phyloP scores from a whole-genome alignment of 2,329 filamentous ascomycete species.

The Ophiostoma sp. region DNA sequence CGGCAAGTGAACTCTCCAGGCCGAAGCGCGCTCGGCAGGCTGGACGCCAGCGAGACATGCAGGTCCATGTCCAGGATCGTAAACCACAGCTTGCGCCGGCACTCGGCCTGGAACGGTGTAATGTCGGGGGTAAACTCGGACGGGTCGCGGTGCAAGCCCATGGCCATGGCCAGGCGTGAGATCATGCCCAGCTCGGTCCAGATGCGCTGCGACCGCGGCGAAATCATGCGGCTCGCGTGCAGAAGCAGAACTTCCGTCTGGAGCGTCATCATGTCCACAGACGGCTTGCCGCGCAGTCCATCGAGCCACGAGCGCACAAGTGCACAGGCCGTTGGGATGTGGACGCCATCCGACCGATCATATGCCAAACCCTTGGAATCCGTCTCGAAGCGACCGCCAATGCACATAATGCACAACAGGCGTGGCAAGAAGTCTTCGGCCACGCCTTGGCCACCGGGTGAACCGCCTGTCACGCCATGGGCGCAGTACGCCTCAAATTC shows the following conservation, averaged over 20 bases:
- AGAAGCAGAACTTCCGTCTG: constrained; percentile 56
- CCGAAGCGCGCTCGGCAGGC: constrained; percentile 52
- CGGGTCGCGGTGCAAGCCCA: constrained; percentile 59
- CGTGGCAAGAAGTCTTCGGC: constrained; percentile 49
- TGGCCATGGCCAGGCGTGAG: constrained; percentile 59
- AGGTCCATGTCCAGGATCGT: constrained; percentile 59
- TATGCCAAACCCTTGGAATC: constrained; percentile 52
- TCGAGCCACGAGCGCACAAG: constrained; percentile 57
- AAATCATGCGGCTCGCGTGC: constrained; percentile 54
- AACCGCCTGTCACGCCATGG: constrained; percentile 15
- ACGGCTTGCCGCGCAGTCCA: constrained; percentile 51
- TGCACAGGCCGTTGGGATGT: constrained; percentile 58
- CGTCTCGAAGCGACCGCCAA: constrained; percentile 55
- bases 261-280: constrained; percentile 54
- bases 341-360: constrained; percentile 55
- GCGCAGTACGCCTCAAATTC: constrained; percentile 57
- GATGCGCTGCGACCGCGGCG: constrained; percentile 49
- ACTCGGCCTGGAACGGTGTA: constrained; percentile 53
- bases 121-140: constrained; percentile 52
- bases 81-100: constrained; percentile 56
- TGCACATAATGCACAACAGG: constrained; percentile 53
- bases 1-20: constrained; percentile 56
- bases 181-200: constrained; percentile 59
- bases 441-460: constrained; percentile 43
- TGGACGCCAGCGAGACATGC: constrained; percentile 54